These are phyloP conservation scores for Yueomyces sinensis DNA, from an alignment of 805 yeast species.

Conservation along the genomic window DNA sequence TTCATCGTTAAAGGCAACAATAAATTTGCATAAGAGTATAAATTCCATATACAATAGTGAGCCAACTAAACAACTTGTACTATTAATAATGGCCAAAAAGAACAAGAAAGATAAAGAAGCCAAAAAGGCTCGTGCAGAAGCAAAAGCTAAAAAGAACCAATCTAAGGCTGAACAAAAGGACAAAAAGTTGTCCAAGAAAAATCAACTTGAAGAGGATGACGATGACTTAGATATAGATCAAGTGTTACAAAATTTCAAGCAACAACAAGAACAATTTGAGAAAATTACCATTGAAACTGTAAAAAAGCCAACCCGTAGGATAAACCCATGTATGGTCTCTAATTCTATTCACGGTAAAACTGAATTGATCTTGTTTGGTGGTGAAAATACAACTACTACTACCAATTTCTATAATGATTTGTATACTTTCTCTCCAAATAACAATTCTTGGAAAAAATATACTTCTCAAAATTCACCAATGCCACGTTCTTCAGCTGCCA, in stretches of 20 bases:
- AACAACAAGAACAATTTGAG: constrained; percentile 68
- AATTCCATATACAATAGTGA: too few species aligned
- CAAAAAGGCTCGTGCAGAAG: constrained; percentile 78
- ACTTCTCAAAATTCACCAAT: constrained; percentile 79
- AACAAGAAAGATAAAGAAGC: constrained; percentile 81
- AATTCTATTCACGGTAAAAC: constrained; percentile 62
- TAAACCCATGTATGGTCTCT: constrained; percentile 64
- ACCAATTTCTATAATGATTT: constrained; percentile 76
- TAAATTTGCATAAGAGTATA: too few species aligned
- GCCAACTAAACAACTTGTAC: constrained; percentile 20
- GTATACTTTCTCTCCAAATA: constrained; percentile 57
- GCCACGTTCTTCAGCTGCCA: constrained; percentile 87
- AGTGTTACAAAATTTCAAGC: constrained; percentile 60
- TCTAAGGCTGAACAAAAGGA: constrained; percentile 62
- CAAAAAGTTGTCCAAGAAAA: constrained; percentile 62
- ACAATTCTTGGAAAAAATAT: constrained; percentile 67
- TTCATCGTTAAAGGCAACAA: too few species aligned
- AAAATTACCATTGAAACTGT: constrained; percentile 51
- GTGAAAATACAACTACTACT: constrained; percentile 48
- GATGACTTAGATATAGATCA: constrained; percentile 83
- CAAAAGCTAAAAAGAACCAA: constrained; percentile 62
- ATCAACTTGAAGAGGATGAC: constrained; percentile 56
- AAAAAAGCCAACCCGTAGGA: constrained; percentile 50
- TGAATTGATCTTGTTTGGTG: constrained; percentile 82
- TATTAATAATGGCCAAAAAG: constrained; percentile 68